These are phyloP conservation scores for Fraxinus greggii DNA, from an alignment of 305 asterid species.

Conservation along the genomic window DNA sequence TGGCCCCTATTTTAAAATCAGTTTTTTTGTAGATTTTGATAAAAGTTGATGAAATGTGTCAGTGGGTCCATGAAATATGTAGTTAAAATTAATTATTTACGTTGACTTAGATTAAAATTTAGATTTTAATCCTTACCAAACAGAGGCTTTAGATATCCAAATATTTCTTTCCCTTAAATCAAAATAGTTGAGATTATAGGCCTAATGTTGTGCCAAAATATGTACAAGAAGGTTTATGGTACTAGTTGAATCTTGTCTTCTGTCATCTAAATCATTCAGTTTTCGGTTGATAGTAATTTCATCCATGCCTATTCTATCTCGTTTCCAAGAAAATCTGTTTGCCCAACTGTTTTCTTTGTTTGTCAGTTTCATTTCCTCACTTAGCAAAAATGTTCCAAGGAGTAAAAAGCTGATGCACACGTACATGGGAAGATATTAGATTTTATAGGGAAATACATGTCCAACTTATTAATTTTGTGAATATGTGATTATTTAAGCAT, in stretches of 20 bases:
- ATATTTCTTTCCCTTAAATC: neutral
- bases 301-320: neutral
- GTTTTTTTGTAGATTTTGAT: neutral
- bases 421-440: neutral
- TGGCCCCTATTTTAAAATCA: neutral
- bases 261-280: neutral
- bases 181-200: neutral
- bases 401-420: conserved; percentile 6
- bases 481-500: neutral
- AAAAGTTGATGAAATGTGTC: neutral
- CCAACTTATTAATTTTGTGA: neutral
- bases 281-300: neutral
- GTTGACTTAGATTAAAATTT: neutral
- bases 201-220: neutral
- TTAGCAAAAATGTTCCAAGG: neutral
- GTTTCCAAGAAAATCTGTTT: neutral
- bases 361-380: neutral
- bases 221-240: neutral
- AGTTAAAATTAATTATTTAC: neutral
- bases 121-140: neutral
- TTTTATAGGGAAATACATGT: neutral
- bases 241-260: neutral
- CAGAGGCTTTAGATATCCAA: neutral
- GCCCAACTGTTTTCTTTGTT: neutral
- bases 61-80: neutral